phyloP scores from a whole-genome alignment of 345 rosid species.

The Rhodamnia argentea region DNA sequence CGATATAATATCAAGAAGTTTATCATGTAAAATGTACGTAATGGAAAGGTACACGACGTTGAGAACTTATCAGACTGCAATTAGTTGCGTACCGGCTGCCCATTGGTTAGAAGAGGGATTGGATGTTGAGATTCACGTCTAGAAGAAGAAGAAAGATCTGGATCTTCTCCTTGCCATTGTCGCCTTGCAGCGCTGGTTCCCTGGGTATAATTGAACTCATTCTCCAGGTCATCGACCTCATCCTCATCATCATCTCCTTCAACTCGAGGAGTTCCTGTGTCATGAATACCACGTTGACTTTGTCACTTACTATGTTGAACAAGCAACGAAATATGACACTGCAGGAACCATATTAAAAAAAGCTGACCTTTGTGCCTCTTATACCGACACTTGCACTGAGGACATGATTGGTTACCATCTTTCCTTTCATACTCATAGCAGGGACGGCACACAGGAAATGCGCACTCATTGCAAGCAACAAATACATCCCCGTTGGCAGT shows the following conservation, averaged over 20 bases:
- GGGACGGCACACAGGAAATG: slow-evolving; percentile 96
- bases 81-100: slow-evolving; percentile 50
- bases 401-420: slow-evolving; percentile 97
- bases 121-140: slow-evolving; percentile 89
- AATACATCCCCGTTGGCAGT: slow-evolving; percentile 58
- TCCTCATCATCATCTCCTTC: slow-evolving; percentile 99
- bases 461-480: slow-evolving; percentile 99
- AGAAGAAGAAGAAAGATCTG: slow-evolving; percentile 74
- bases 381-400: slow-evolving; percentile 99
- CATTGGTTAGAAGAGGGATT: slow-evolving; percentile 87
- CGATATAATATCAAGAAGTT: background rate
- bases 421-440: slow-evolving; percentile 98
- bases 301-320: background rate
- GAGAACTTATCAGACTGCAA: background rate
- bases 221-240: slow-evolving; percentile 90
- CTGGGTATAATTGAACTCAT: slow-evolving; percentile 79
- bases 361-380: slow-evolving; percentile 77
- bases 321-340: background rate
- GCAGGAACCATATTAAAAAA: background rate
- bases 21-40: background rate
- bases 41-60: background rate
- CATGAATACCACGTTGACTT: background rate
- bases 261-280: slow-evolving; percentile 84
- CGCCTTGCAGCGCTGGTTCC: slow-evolving; percentile 51
- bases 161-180: slow-evolving; percentile 80